Evolutionary conservation across 768 basidiomycete genomes (phyloP).

Genomic region (Phlebiopsis flavidoalba): DNA sequence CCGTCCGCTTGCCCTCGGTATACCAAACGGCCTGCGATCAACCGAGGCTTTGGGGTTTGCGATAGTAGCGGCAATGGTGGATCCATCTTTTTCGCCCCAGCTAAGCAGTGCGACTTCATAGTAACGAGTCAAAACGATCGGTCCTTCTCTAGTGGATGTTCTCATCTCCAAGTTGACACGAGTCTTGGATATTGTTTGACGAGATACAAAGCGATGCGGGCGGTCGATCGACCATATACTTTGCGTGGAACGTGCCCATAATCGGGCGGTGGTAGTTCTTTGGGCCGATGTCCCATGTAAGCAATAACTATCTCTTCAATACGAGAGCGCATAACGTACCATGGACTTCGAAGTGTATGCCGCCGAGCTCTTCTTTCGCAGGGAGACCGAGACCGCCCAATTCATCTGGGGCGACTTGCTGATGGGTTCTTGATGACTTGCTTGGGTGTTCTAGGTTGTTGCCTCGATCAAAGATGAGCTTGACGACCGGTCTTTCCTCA

Average conservation of each 20-base stretch:
- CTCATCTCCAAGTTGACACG: conserved; percentile 46
- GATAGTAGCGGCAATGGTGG: conserved; percentile 42
- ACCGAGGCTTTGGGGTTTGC: conserved; percentile 8
- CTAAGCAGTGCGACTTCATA: conserved; percentile 66
- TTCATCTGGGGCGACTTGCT: conserved; percentile 38
- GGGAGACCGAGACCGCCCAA: conserved; percentile 25
- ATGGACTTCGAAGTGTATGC: conserved; percentile 11
- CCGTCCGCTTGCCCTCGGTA: conserved; percentile 29
- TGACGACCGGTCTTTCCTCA: conserved; percentile 45
- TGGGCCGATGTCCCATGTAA: no score
- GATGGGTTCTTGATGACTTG: conserved; percentile 31
- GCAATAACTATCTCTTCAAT: neutral
- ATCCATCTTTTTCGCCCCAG: conserved; percentile 45
- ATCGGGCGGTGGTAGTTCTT: conserved; percentile 29
- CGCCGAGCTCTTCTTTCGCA: conserved; percentile 23
- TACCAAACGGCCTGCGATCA: conserved; percentile 18
- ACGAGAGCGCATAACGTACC: neutral
- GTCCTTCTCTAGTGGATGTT: conserved; percentile 70
- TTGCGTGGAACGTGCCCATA: conserved; percentile 67
- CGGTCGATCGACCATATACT: conserved; percentile 66
- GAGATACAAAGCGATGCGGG: conserved; percentile 49
- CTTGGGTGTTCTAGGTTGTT: conserved; percentile 43
- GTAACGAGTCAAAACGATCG: conserved; percentile 55
- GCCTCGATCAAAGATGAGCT: conserved; percentile 68
- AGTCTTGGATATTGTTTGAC: conserved; percentile 60